phyloP scores from a whole-genome alignment of 257 asterid species.

The Capsicum baccatum region DNA sequence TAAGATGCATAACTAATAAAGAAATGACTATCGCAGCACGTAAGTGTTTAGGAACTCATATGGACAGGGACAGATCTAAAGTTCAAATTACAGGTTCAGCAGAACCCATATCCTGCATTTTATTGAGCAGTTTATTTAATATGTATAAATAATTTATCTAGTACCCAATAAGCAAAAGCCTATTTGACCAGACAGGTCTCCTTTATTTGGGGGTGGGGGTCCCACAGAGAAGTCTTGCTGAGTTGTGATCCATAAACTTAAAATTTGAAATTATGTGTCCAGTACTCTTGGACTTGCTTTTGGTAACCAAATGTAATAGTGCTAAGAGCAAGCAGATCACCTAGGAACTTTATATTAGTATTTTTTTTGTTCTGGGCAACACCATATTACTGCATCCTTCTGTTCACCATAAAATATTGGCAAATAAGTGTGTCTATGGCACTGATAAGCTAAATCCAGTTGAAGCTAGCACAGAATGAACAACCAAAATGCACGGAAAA shows the following conservation, averaged over 20 bases:
- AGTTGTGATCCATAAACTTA: no score
- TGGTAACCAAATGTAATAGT: neutral
- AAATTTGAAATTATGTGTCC: neutral
- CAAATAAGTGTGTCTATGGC: neutral
- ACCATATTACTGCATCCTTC: slow-evolving; percentile 3
- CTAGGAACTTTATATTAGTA: neutral
- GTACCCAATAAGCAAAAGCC: no score
- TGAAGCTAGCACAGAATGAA: neutral
- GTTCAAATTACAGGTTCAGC: no score
- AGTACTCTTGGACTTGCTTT: slow-evolving; percentile 5
- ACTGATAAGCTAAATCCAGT: neutral
- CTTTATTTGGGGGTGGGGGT: no score
- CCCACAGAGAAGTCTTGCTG: no score
- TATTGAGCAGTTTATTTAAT: no score
- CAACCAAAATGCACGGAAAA: neutral
- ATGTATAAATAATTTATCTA: no score
- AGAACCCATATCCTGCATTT: no score
- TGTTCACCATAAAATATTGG: neutral
- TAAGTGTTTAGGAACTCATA: neutral
- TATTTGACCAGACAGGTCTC: no score
- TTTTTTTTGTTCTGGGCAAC: neutral
- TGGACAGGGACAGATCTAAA: neutral
- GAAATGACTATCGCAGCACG: neutral
- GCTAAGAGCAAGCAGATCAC: neutral
- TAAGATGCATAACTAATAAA: neutral